Evolutionary conservation across 768 basidiomycete genomes (phyloP).

Genomic region (Pholiota microspora): DNA sequence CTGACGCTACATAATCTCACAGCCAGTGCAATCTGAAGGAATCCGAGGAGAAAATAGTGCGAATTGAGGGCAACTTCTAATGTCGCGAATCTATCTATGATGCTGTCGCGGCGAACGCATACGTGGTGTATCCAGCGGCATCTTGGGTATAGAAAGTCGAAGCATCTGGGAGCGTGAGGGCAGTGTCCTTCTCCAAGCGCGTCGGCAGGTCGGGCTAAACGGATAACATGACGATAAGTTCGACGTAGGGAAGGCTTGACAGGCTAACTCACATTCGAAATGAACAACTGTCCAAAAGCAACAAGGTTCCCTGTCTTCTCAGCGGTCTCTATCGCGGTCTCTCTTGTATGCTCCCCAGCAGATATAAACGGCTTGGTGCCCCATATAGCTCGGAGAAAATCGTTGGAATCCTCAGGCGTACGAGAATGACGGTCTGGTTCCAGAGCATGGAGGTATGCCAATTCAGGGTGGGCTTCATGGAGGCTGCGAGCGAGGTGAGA

Average conservation of each 20-base stretch:
- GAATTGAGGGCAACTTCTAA: no score
- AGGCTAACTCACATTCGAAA: conserved; percentile 35
- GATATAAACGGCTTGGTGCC: conserved; percentile 35
- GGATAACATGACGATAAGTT: neutral
- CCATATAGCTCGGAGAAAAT: conserved; percentile 52
- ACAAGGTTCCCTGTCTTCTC: conserved; percentile 32
- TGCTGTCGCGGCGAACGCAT: no score
- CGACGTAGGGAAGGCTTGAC: no score
- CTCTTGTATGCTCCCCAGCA: conserved; percentile 40
- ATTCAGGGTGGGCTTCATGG: conserved; percentile 33
- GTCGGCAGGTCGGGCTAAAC: conserved; percentile 42
- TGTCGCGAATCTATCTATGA: no score
- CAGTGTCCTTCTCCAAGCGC: conserved; percentile 31
- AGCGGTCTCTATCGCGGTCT: conserved; percentile 34
- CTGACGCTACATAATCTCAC: no score
- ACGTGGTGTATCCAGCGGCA: no score
- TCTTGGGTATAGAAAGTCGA: conserved; percentile 41
- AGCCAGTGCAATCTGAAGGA: no score
- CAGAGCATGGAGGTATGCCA: conserved; percentile 54
- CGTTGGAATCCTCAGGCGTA: conserved; percentile 29
- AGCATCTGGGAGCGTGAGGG: conserved; percentile 30
- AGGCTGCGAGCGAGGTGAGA: conserved; percentile 45
- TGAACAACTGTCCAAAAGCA: conserved; percentile 29
- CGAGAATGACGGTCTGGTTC: conserved; percentile 34
- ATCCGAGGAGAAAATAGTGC: no score